Evolutionary conservation across 2,329 filamentous ascomycete species (phyloP), one percentile per base, ranked within the genome.

Genomic region (Pseudogymnoascus sp.): DNA sequence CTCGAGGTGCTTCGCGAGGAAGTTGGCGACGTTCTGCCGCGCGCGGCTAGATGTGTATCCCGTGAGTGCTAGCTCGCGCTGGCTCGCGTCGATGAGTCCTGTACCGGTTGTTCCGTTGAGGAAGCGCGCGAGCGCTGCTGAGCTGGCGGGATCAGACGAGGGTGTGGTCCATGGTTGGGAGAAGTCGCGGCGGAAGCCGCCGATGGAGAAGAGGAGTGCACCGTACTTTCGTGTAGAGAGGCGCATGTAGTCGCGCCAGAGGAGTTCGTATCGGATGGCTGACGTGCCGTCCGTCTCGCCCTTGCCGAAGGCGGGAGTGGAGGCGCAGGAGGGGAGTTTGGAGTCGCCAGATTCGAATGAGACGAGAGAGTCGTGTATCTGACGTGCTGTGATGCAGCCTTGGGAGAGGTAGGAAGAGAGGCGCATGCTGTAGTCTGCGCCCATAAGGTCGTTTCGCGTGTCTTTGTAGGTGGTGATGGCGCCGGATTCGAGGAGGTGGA

Each of bases 181-280:
- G 26, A 76, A 74, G 6, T 77, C 75, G 47, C 79, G 78, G 23
- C 79, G 73, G 68, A 91, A 90, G 0, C 90, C 90, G 4, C 81
- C 78, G 1, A 87, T 74, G 11, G 77, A 76, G 72, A 91, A 93
- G 3, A 93, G 80, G 21, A 82, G 83, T 14, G 74, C 71, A 0
- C 83, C 82, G 66, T 89, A 91, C 69, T 93, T 93, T 34, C 81
- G 80, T 5, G 85, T 86, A 71, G 87, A 91, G 0, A 93, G 80
- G 0, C 88, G 81, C 86, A 93, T 91, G 70, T 93, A 93, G 70
- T 93, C 90, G 42, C 90, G 79, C 89, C 88, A 91, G 0, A 93
- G 74, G 0, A 95, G 77, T 70, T 93, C 89, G 63, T 90, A 87
- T 0, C 90, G 83, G 1, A 93, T 81, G 0, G 80, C 83, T 36